These are phyloP conservation scores for Moniliella sp. DNA, from an alignment of 1,284 basidiomycete species.

Conservation along the genomic window DNA sequence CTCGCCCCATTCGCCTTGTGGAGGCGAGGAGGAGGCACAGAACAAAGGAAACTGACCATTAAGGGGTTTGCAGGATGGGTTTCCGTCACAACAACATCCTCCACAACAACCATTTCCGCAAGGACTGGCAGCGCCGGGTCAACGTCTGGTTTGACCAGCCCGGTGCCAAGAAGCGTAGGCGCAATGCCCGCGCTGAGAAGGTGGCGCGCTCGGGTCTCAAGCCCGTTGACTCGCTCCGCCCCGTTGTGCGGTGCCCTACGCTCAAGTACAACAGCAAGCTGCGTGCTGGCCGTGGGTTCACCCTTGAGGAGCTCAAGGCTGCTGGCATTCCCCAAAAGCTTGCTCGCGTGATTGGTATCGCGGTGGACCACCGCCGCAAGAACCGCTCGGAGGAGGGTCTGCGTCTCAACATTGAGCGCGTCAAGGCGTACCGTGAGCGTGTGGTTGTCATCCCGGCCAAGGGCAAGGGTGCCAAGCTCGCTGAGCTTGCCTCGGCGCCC, in stretches of 20 bases:
- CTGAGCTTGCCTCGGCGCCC: constrained; percentile 1
- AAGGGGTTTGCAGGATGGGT: too few relatives aligned
- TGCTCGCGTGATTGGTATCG: constrained; percentile 75
- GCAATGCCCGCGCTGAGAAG: constrained; percentile 75
- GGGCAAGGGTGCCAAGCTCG: constrained; percentile 60
- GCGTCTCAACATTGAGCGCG: constrained; percentile 75
- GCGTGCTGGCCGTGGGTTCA: constrained; percentile 91
- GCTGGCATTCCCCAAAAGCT: constrained; percentile 86
- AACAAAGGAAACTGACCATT: too few relatives aligned
- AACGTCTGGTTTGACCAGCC: constrained; percentile 98
- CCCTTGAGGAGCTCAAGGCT: constrained; percentile 78
- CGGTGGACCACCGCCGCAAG: constrained; percentile 88
- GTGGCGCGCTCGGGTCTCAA: constrained; percentile 75
- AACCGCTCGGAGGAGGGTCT: constrained; percentile 94
- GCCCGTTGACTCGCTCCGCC: constrained; percentile 74
- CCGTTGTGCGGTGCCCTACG: constrained; percentile 86
- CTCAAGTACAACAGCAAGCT: constrained; percentile 97
- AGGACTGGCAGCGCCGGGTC: constrained; percentile 59
- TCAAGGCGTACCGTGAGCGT: constrained; percentile 71
- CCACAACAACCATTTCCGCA: constrained; percentile 72
- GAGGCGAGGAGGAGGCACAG: too few relatives aligned
- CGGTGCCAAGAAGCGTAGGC: constrained; percentile 85
- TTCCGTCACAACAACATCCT: constrained; percentile 34
- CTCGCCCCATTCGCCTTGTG: too few relatives aligned
- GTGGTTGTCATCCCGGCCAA: constrained; percentile 61